Base-by-base conservation (phyloP, 495 filamentous ascomycete species). In the Penicillium crystallinum region DNA sequence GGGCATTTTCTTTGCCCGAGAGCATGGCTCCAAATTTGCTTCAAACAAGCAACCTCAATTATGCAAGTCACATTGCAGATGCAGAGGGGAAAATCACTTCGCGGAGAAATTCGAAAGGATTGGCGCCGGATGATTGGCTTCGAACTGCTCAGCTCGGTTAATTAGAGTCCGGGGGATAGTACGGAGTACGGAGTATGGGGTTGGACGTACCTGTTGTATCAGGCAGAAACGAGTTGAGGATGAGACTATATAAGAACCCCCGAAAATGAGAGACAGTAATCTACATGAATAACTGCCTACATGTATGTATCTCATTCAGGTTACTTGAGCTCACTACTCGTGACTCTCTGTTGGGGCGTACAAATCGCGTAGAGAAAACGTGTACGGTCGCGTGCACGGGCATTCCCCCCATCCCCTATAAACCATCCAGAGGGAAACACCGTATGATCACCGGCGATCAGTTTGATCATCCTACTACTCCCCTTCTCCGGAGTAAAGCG, bases 1-100 rank as follows among this genome's bases (percentile, higher is more conserved):
- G 49, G 38, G 58, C 55, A 49, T 66, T 57, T 43, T 63, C 61
- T 36, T 55, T 64, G 49, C 61, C 66, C 46, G 68, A 57, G 45
- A 65, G 66, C 70, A 73, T 71, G 53, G 53, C 59, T 51, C 55
- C 46, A 55, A 54, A 46, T 22, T 44, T 25, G 43, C 53, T 46
- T 25, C 29, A 54, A 40, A 46, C 37, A 40, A 66, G 55, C 55
- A 52, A 21, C 40, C 15, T 22, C 14, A 17, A n/a, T 11, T 19
- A 30, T 23, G 46, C 22, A 41, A 29, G 21, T 37, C 33, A 30
- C 22, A 53, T 45, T 21, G 31, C 33, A 19, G 35, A 41, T 51
- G 54, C 42, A 52, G 22, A 30, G 22, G 39, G 56, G 55, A 49
- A 27, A 59, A 27, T 11, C 29, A 46, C 17, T 30, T 30, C 48